Percentiles rank a stretch among this genome's conserved stretches.
Evolutionary conservation across 2,329 filamentous ascomycete genomes (phyloP).

Genomic region (Leptoxyphium fumago): DNA sequence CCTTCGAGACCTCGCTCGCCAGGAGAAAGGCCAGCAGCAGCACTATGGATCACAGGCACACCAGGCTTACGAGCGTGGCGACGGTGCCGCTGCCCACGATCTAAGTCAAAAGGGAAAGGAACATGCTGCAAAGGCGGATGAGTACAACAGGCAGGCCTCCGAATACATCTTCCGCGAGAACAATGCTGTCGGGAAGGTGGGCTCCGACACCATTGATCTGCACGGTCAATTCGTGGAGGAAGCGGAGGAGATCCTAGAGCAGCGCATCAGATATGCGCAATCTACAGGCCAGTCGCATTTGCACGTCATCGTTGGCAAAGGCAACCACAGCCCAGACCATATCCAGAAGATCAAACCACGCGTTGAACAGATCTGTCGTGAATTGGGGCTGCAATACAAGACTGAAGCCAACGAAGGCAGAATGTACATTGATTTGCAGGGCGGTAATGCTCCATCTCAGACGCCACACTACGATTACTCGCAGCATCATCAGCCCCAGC

Average conservation of each 20-base stretch:
- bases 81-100: conserved; percentile 69
- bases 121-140: conserved; percentile 71
- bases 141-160: conserved; percentile 80
- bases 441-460: conserved; percentile 37
- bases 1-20: conserved; percentile 66
- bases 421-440: conserved; percentile 75
- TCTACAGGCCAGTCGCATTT: conserved; percentile 63
- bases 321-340: conserved; percentile 69
- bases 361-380: conserved; percentile 72
- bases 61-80: conserved; percentile 68
- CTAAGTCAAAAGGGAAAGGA: conserved; percentile 73
- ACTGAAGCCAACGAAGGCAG: conserved; percentile 83
- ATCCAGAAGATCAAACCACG: conserved; percentile 93
- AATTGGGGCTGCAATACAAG: conserved; percentile 66
- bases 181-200: conserved; percentile 62
- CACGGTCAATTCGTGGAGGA: conserved; percentile 93
- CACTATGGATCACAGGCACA: conserved; percentile 52
- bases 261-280: conserved; percentile 67
- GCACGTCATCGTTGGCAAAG: conserved; percentile 92
- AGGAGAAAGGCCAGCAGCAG: conserved; percentile 64
- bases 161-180: conserved; percentile 94
- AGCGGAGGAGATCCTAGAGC: conserved; percentile 77
- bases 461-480: conserved; percentile 25
- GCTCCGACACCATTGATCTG: conserved; percentile 74
- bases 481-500: conserved; percentile 25